These are phyloP conservation scores for Claviceps monticola DNA, from an alignment of 2,329 filamentous ascomycete genomes.

Conservation along the genomic window DNA sequence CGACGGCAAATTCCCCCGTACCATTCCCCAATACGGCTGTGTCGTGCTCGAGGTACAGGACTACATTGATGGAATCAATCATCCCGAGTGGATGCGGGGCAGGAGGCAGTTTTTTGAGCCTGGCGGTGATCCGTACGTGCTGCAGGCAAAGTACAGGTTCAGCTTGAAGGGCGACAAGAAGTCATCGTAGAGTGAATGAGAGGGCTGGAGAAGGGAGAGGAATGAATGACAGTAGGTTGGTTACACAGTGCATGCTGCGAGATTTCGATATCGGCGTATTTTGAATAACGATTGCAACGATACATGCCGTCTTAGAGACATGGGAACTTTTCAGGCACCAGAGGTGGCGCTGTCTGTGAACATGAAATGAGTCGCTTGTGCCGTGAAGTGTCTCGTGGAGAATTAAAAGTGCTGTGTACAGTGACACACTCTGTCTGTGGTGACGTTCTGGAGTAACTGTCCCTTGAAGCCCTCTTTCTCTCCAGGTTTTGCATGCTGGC, in stretches of 20 bases:
- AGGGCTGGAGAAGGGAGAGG: neutral
- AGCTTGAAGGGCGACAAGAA: constrained; percentile 23
- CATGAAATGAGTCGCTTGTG: neutral
- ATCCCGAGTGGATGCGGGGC: constrained; percentile 67
- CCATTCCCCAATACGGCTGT: constrained; percentile 66
- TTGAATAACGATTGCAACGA: no score
- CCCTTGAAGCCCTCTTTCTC: neutral
- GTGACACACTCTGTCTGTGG: neutral
- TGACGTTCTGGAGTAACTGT: neutral
- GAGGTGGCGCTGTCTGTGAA: no score
- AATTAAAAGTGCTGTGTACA: neutral
- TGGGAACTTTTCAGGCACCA: no score
- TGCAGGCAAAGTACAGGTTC: constrained; percentile 48
- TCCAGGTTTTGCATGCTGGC: neutral
- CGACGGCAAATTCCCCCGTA: constrained; percentile 37
- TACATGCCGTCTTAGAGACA: no score
- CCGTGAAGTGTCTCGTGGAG: neutral
- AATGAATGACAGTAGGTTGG: neutral
- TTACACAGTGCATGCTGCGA: neutral
- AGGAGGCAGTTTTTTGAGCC: constrained; percentile 45
- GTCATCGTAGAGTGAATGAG: neutral
- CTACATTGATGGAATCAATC: constrained; percentile 88
- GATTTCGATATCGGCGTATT: neutral
- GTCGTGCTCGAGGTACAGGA: constrained; percentile 85
- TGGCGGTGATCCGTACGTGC: constrained; percentile 44